A percentile compares a stretch with the other conserved stretches of the same genome.
These are phyloP conservation scores for Scheffersomyces illinoinensis DNA, from an alignment of 1,139 yeast genomes.

Conservation along the genomic window DNA sequence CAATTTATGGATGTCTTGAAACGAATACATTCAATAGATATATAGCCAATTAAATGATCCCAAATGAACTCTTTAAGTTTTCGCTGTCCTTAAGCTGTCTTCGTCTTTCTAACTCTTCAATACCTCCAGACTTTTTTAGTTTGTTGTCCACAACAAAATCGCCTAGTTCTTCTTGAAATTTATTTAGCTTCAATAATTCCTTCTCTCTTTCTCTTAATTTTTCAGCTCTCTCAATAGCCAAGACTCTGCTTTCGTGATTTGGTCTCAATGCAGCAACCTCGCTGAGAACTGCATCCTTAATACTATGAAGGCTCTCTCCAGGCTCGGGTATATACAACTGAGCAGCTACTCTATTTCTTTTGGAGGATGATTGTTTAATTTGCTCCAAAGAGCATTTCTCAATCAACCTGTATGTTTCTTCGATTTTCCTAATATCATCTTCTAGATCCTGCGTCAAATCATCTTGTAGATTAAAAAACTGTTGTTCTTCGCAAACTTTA, in stretches of 20 bases:
- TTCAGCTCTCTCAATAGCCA: constrained; percentile 88
- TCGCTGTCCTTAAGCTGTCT: constrained; percentile 69
- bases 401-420: constrained; percentile 78
- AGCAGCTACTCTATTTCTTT: constrained; percentile 40
- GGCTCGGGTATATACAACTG: constrained; percentile 60
- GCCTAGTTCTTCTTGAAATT: constrained; percentile 85
- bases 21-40: constrained; percentile 5
- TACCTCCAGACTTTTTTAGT: constrained; percentile 82
- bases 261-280: constrained; percentile 83
- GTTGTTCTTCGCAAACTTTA: constrained; percentile 91
- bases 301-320: constrained; percentile 59
- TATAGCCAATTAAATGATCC: constrained; percentile 19
- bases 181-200: constrained; percentile 55
- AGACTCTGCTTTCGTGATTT: constrained; percentile 79
- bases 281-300: constrained; percentile 75
- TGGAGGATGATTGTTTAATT: constrained; percentile 34
- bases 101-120: constrained; percentile 77
- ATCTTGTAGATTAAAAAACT: constrained; percentile 85
- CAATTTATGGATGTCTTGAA: constrained; percentile 1
- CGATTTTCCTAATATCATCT: constrained; percentile 78
- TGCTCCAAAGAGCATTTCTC: constrained; percentile 84
- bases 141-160: constrained; percentile 77
- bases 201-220: constrained; percentile 73
- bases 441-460: constrained; percentile 77
- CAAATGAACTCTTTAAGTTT: constrained; percentile 54